These are phyloP conservation scores for Umbilicaria muhlenbergii DNA, from an alignment of 495 filamentous ascomycete genomes.

Conservation along the genomic window DNA sequence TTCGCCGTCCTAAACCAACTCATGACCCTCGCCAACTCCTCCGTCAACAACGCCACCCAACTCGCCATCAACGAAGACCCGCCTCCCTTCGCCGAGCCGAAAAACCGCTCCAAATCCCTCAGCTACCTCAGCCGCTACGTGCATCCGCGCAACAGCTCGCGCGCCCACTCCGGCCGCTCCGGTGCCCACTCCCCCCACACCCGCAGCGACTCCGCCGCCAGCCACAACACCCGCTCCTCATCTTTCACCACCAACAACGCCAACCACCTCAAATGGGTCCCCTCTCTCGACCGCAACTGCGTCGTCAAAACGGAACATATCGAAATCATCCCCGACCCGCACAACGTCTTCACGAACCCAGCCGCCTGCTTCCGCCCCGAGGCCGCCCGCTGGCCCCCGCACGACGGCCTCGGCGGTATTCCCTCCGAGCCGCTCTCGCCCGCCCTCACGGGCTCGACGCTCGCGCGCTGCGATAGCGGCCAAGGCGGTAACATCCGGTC, in stretches of 20 bases:
- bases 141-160: slow-evolving; percentile 6
- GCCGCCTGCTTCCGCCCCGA: slow-evolving; percentile 11
- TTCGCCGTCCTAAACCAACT: slow-evolving; percentile 42
- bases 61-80: slow-evolving; percentile 11
- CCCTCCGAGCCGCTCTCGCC: slow-evolving; percentile 8
- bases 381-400: slow-evolving; percentile 6
- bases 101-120: slow-evolving; percentile 12
- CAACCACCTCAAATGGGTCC: slow-evolving; percentile 13
- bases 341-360: slow-evolving; percentile 14
- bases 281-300: slow-evolving; percentile 11
- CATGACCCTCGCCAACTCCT: slow-evolving; percentile 17
- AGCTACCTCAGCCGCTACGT: slow-evolving; percentile 13
- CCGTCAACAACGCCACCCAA: slow-evolving; percentile 12
- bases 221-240: not conserved
- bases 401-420: slow-evolving; percentile 14
- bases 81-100: slow-evolving; percentile 4
- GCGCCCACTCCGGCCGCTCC: not conserved
- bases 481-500: not conserved
- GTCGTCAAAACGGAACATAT: slow-evolving; percentile 9
- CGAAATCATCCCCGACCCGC: slow-evolving; percentile 5
- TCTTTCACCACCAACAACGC: slow-evolving; percentile 9
- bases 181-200: slow-evolving; percentile 1
- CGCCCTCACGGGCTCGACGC: slow-evolving; percentile 4
- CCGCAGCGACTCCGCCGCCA: slow-evolving; percentile 5
- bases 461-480: not conserved